Conservation (phyloP, 371 early-diverging fungal genomes). For the Rhizopus microsporus region DNA sequence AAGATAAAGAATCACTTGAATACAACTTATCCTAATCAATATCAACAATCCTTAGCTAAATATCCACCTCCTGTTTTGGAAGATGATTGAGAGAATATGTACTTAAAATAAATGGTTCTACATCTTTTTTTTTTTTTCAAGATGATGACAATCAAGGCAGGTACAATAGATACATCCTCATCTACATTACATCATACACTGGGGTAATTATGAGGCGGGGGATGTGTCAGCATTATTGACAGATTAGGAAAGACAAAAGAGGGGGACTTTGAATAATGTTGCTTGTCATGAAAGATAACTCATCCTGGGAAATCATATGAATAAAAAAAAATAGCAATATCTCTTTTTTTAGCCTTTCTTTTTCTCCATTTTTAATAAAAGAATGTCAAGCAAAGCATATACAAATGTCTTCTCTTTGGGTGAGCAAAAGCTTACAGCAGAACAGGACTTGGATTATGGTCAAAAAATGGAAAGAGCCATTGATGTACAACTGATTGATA, state of each 20-base stretch:
- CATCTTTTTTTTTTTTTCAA: too few relatives aligned
- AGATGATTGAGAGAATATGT: conserved; percentile 22
- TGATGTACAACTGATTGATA: conserved; percentile 52
- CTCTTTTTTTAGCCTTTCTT: conserved; percentile 7
- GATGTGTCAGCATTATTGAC: too few relatives aligned
- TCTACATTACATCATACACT: too few relatives aligned
- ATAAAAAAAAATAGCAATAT: too few relatives aligned
- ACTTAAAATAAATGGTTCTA: too few relatives aligned
- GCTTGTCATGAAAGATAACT: too few relatives aligned
- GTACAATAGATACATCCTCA: too few relatives aligned
- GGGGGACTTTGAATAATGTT: too few relatives aligned
- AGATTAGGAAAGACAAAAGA: too few relatives aligned
- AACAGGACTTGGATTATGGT: conserved; percentile 10
- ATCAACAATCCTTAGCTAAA: conserved; percentile 22
- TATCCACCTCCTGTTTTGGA: conserved; percentile 34
- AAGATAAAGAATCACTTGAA: conserved; percentile 38
- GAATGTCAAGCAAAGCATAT: neutral
- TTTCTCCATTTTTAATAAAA: neutral
- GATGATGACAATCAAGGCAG: neutral
- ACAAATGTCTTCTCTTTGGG: neutral
- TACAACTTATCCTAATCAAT: conserved; percentile 40
- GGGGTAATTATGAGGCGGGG: too few relatives aligned
- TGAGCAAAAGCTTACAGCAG: neutral
- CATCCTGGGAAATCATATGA: too few relatives aligned
- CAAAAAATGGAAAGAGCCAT: conserved; percentile 17